phyloP scores from a whole-genome alignment of 2,329 filamentous ascomycete species.

The Colletotrichum tanaceti region DNA sequence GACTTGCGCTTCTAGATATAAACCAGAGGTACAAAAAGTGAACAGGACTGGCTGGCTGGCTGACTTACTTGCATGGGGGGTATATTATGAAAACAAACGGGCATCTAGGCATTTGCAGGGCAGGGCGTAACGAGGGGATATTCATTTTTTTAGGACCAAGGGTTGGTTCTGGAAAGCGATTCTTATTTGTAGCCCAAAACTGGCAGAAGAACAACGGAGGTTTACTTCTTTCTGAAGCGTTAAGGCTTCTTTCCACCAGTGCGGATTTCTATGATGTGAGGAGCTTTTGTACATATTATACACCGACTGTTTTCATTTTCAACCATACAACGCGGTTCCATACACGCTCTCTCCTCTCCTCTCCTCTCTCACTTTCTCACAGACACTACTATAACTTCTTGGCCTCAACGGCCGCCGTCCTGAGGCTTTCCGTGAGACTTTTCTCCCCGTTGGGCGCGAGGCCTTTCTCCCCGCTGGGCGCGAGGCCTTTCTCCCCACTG shows the following conservation, averaged over 20 bases:
- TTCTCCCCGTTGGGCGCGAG: slow-evolving; percentile 55
- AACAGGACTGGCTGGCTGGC: not conserved
- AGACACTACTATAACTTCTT: slow-evolving; percentile 10
- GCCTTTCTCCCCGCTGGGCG: too few relatives aligned
- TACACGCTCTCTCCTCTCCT: not conserved
- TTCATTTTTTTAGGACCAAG: slow-evolving; percentile 18
- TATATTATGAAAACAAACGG: slow-evolving; percentile 9
- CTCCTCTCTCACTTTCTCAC: too few relatives aligned
- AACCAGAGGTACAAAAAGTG: not conserved
- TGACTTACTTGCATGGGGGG: too few relatives aligned
- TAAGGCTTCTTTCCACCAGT: not conserved
- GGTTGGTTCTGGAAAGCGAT: slow-evolving; percentile 19
- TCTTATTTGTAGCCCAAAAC: slow-evolving; percentile 20
- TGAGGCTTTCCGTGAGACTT: slow-evolving; percentile 52
- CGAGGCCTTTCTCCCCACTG: too few relatives aligned
- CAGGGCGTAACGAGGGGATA: slow-evolving; percentile 21
- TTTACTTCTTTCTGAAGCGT: not conserved
- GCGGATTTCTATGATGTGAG: slow-evolving; percentile 17
- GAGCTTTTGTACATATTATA: slow-evolving; percentile 41
- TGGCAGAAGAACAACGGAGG: not conserved
- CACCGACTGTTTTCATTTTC: slow-evolving; percentile 4
- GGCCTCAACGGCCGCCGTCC: slow-evolving; percentile 35
- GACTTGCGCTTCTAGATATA: slow-evolving; percentile 68
- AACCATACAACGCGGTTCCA: not conserved
- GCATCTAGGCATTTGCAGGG: slow-evolving; percentile 8